A percentile compares a stretch with the other conserved stretches of the same genome.
Evolutionary conservation across 2,329 filamentous ascomycete species (phyloP).

Genomic region (Cryphonectria naterciae): DNA sequence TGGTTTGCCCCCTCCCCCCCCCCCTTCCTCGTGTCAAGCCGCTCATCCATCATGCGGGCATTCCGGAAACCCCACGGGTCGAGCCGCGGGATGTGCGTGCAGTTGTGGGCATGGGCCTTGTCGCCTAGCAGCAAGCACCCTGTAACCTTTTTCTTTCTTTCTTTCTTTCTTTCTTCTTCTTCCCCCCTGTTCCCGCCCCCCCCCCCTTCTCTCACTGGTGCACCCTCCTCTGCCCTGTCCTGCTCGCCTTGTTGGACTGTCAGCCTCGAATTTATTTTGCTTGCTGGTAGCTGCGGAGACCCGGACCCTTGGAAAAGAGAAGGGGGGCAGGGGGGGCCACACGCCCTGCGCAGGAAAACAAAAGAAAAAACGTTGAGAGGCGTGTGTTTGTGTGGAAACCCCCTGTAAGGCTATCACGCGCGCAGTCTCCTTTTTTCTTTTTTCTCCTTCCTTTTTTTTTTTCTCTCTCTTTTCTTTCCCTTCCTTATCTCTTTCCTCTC

Average conservation of each 20-base stretch:
- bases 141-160: neutral
- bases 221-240: neutral
- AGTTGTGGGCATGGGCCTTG: neutral
- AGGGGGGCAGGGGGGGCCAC: neutral
- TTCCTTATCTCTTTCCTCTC: neutral
- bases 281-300: neutral
- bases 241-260: neutral
- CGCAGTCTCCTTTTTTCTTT: neutral
- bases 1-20: no score
- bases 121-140: neutral
- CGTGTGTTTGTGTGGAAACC: neutral
- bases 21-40: constrained; percentile 2
- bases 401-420: constrained; percentile 1
- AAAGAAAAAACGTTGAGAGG: neutral
- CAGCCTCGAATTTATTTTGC: neutral
- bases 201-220: neutral
- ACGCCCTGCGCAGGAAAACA: neutral
- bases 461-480: neutral
- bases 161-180: neutral
- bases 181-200: neutral
- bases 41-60: constrained; percentile 3
- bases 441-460: no score
- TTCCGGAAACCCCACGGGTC: constrained; percentile 8
- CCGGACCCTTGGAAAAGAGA: neutral
- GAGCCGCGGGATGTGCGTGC: constrained; percentile 6